These are phyloP conservation scores for Musa troglodytarum DNA, from an alignment of 176 grass and related monocot genomes.

Conservation along the genomic window DNA sequence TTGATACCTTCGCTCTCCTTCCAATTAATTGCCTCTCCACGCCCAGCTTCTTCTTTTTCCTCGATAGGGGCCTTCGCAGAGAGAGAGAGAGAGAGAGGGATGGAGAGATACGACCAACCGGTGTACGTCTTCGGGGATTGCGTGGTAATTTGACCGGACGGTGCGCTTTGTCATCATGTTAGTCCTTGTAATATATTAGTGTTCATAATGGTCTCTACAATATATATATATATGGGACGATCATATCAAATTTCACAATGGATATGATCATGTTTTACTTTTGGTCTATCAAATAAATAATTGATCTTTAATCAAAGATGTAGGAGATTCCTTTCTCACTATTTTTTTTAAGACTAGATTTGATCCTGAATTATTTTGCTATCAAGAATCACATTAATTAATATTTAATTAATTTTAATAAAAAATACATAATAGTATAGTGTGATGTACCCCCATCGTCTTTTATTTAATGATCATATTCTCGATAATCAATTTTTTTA, in stretches of 20 bases:
- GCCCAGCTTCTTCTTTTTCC: not conserved
- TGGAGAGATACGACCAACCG: not conserved
- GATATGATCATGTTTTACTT: not conserved
- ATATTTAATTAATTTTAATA: not conserved
- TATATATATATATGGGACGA: not conserved
- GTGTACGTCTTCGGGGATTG: not conserved
- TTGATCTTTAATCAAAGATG: not conserved
- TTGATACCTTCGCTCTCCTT: not conserved
- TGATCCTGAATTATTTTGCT: not conserved
- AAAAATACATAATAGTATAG: not conserved
- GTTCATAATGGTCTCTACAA: too few species aligned
- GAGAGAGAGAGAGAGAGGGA: not conserved
- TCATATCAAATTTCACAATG: not conserved
- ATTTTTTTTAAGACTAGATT: not conserved
- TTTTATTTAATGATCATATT: too few species aligned
- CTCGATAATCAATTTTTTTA: too few species aligned
- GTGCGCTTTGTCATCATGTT: not conserved
- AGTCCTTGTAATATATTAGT: not conserved
- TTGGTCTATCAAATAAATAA: not conserved
- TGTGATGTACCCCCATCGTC: too few species aligned
- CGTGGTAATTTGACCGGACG: not conserved
- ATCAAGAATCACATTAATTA: not conserved
- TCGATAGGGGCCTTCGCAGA: not conserved
- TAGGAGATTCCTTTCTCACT: not conserved
- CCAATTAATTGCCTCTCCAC: not conserved